Evolutionary conservation across 768 basidiomycete genomes (phyloP).

Genomic region (Myochromella boudieri): DNA sequence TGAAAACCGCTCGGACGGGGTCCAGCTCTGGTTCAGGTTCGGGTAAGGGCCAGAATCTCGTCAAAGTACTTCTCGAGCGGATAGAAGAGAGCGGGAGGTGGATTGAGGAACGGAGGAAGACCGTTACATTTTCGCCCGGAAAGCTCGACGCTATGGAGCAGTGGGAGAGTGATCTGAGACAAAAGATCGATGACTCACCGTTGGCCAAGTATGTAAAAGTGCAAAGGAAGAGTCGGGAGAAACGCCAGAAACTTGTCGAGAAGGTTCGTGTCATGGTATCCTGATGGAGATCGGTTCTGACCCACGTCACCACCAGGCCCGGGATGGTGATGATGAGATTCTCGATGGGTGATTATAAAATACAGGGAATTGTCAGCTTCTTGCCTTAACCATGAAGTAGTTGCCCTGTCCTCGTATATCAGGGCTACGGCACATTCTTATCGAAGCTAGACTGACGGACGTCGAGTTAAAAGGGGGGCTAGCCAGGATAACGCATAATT

Average conservation of each 20-base stretch:
- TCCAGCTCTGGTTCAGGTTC: conserved; percentile 26
- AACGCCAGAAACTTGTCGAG: conserved; percentile 64
- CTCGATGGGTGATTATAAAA: conserved; percentile 41
- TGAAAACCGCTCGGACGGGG: conserved; percentile 60
- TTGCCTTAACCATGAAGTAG: background rate
- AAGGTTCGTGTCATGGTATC: conserved; percentile 50
- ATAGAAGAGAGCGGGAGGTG: conserved; percentile 82
- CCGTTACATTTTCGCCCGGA: conserved; percentile 74
- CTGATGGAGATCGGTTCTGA: conserved; percentile 16
- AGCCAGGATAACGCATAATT: background rate
- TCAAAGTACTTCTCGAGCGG: conserved; percentile 83
- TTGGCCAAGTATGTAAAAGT: conserved; percentile 81
- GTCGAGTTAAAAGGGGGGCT: background rate
- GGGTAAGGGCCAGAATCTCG: conserved; percentile 56
- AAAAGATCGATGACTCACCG: conserved; percentile 68
- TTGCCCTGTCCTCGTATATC: background rate
- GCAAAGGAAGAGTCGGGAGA: conserved; percentile 78
- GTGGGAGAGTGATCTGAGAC: conserved; percentile 66
- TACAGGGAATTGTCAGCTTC: background rate
- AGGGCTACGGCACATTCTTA: background rate
- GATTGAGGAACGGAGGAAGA: conserved; percentile 70
- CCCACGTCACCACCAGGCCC: conserved; percentile 45
- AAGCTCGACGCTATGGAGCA: conserved; percentile 64
- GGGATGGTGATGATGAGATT: conserved; percentile 69
- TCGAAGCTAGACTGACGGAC: conserved; percentile 6